phyloP scores from a whole-genome alignment of 1,139 yeast genomes.

The Diutina sp. region DNA sequence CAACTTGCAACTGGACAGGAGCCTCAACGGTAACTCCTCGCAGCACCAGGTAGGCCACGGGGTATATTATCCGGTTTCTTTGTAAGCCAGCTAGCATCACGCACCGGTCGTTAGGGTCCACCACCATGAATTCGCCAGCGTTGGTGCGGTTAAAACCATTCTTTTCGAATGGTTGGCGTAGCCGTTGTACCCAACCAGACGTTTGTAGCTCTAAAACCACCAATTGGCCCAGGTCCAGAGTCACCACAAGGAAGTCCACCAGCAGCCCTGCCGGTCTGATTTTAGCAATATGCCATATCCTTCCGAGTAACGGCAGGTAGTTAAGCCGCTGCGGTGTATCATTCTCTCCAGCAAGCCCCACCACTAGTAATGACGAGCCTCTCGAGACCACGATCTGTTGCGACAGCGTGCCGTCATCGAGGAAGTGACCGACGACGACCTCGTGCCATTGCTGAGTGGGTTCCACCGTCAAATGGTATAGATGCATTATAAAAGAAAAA shows the following conservation, averaged over 20 bases:
- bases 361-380: slow-evolving; percentile 39
- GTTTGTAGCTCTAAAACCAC: slow-evolving; percentile 38
- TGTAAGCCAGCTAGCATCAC: slow-evolving; percentile 63
- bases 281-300: slow-evolving; percentile 39
- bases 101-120: slow-evolving; percentile 68
- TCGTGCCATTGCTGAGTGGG: slow-evolving; percentile 38
- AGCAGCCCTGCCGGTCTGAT: slow-evolving; percentile 40
- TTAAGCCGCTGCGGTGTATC: slow-evolving; percentile 39
- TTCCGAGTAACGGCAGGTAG: slow-evolving; percentile 43
- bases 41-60: background rate
- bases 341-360: slow-evolving; percentile 35
- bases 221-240: slow-evolving; percentile 75
- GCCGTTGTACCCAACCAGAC: slow-evolving; percentile 16
- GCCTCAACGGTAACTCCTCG: slow-evolving; percentile 19
- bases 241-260: slow-evolving; percentile 48
- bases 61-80: slow-evolving; percentile 52
- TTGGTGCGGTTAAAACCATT: slow-evolving; percentile 63
- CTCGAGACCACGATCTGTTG: slow-evolving; percentile 57
- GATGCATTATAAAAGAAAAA: slow-evolving; percentile 7
- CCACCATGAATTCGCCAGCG: slow-evolving; percentile 67
- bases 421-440: slow-evolving; percentile 58
- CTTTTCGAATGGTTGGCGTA: slow-evolving; percentile 54
- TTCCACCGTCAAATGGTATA: slow-evolving; percentile 59
- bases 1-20: slow-evolving; percentile 58
- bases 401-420: slow-evolving; percentile 31